Evolutionary conservation across 179 eudicot species (phyloP), one percentile per base, ranked within the genome.

Genomic region (Drosera spatulata): DNA sequence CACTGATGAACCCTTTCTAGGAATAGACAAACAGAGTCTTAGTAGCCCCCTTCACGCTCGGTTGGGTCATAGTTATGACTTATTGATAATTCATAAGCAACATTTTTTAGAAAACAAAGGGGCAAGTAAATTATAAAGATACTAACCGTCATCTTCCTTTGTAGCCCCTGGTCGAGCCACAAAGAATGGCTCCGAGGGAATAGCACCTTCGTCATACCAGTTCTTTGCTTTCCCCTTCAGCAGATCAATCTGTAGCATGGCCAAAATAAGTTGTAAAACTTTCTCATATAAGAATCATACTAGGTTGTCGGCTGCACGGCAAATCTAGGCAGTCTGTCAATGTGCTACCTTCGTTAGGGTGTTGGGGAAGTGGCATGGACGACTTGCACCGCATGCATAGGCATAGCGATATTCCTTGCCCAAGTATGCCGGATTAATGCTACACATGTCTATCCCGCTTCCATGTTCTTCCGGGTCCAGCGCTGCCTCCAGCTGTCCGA

Each of bases 341-440:
- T 10, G 55, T 10, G 22, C n/a, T 13, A 93, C 99, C 96, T 93
- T 93, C 38, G 99, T 86, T 56, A 93, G 77, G 67, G 99, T 81
- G 78, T 93, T 93, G 51, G 99, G 98, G 75, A 93, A 93, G 72
- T 93, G 82, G 61, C 96, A 86, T 61, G 96, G 99, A 38, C 99
- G 85, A 39, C 79, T 72, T 56, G 99, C 99, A 39, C 96, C 99
- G 75, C 96, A 88, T 59, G 99, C 99, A 50, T 93, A 89, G 22
- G 99, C 90, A 55, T 89, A 93, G 65, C 99, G 79, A 55, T 91
- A 91, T 54, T 75, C 74, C 65, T 76, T 75, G 63, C 98, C 98
- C 59, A 89, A 66, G 71, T 70, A 84, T 38, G 66, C 42, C 3
- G 89, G 98, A 71, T 91, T 91, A 10, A 91, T 84, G 62, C 96